phyloP scores from a whole-genome alignment of 176 grass and related monocot genomes.

The Ananas comosus region DNA sequence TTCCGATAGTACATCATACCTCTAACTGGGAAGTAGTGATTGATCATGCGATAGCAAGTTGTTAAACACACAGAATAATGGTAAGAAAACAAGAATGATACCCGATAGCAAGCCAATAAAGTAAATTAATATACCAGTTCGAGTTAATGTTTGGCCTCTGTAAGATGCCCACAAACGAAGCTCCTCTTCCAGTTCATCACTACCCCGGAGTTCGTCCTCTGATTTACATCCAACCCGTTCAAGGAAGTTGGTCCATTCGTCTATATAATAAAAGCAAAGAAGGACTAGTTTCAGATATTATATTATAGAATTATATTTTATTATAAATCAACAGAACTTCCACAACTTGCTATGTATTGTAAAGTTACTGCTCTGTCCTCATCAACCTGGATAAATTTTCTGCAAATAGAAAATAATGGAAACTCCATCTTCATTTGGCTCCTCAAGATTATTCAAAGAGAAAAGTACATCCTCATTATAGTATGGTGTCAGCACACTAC shows the following conservation, averaged over 20 bases:
- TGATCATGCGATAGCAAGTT: background rate
- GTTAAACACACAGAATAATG: background rate
- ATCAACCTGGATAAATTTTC: slow-evolving; percentile 87
- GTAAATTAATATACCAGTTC: slow-evolving; percentile 45
- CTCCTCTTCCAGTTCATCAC: slow-evolving; percentile 33
- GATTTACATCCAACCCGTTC: slow-evolving; percentile 35
- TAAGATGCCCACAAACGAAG: slow-evolving; percentile 85
- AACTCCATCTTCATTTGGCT: slow-evolving; percentile 90
- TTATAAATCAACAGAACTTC: background rate
- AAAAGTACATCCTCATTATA: slow-evolving; percentile 72
- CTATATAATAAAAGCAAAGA: slow-evolving; percentile 29
- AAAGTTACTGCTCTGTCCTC: background rate
- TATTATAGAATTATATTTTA: background rate
- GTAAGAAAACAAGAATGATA: background rate
- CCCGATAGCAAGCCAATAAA: background rate
- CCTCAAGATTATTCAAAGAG: slow-evolving; percentile 59
- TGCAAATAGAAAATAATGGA: slow-evolving; percentile 91
- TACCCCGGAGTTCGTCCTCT: slow-evolving; percentile 49
- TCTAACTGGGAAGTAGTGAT: slow-evolving; percentile 40
- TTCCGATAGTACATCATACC: slow-evolving; percentile 98
- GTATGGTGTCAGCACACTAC: slow-evolving; percentile 76
- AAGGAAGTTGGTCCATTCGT: slow-evolving; percentile 87
- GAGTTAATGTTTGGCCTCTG: slow-evolving; percentile 83
- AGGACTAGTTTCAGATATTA: slow-evolving; percentile 8
- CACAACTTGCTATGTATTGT: background rate